Base-by-base conservation (phyloP, 768 basidiomycete species). In the Termitomyces sp. region DNA sequence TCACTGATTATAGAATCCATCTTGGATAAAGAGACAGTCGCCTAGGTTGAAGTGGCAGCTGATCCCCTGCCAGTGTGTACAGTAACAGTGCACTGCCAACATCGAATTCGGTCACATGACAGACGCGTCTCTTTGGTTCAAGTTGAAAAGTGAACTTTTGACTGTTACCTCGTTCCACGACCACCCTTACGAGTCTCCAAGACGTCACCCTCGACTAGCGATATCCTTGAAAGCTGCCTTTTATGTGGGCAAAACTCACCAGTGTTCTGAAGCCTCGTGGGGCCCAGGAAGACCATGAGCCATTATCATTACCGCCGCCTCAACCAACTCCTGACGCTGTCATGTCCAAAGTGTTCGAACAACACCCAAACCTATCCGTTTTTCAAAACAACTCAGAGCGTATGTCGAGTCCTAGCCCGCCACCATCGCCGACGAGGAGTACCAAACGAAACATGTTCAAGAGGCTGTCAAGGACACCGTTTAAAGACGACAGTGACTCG, bases 201-300 rank as follows among this genome's bases (percentile, higher is more conserved):
- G 47, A 56, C 46, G 33, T 43, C 20, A 42, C 42, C 51, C 20
- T 39, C 24, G 18, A 47, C 44, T 32, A 49, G 55, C 40, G 44
- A 39, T 48, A 39, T 39, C 27, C 24, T 22, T 59, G 42, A 47
- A 58, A 30, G 32, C n/a, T 40, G 32, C 52, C 57, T 55, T 18
- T 16, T 1, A 86, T 87, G 84, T 87, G 85, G 85, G 80, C 85
- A 5, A 87, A 82, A 69, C 66, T 87, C 42, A 82, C 79, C 67
- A 79, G 75, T 64, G 82, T 78, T 53, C 75, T 87, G 61, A 87
- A 81, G 66, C 69, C 74, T 37, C 68, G 70, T 56, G 72, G 74
- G 45, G 66, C 55, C 43, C 59, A 69, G 51, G 67, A 68, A 62
- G 67, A 73, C 33, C 65, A 71, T 43, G 40, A 43, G 10, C 40